phyloP scores from a whole-genome alignment of 192 early-diverging fungal species.

The Backusella morwellensis region DNA sequence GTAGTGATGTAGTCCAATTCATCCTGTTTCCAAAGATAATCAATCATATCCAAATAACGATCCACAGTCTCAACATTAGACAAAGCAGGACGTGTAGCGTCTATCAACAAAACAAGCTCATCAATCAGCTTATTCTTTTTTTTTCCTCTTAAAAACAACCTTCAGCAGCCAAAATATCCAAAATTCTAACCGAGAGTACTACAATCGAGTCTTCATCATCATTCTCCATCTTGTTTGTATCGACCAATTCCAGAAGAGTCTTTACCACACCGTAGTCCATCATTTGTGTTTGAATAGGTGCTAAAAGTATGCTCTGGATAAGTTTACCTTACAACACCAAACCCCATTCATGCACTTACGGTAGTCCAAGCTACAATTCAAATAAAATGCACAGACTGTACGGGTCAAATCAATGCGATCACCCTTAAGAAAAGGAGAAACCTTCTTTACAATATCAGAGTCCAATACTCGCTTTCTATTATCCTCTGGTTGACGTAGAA shows the following conservation, averaged over 20 bases:
- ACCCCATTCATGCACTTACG: slow-evolving; percentile 29
- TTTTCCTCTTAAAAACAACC: slow-evolving; percentile 1
- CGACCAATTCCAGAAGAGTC: slow-evolving; percentile 19
- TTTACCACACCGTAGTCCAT: slow-evolving; percentile 16
- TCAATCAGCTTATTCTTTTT: background rate
- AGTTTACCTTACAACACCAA: background rate
- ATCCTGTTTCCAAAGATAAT: slow-evolving; percentile 19
- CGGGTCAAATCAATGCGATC: slow-evolving; percentile 36
- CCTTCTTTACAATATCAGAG: slow-evolving; percentile 30
- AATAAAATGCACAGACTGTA: slow-evolving; percentile 45
- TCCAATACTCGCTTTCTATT: slow-evolving; percentile 44
- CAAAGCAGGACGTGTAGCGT: slow-evolving; percentile 1
- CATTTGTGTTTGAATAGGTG: slow-evolving; percentile 41
- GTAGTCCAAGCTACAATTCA: slow-evolving; percentile 50
- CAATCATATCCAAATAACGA: slow-evolving; percentile 18
- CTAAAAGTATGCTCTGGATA: slow-evolving; percentile 10
- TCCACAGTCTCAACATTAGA: slow-evolving; percentile 5
- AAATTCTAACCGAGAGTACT: slow-evolving; percentile 18
- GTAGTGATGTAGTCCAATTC: slow-evolving; percentile 21
- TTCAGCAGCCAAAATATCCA: slow-evolving; percentile 20
- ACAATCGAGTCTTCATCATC: slow-evolving; percentile 17
- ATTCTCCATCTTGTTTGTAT: slow-evolving; percentile 13
- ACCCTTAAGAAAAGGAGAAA: slow-evolving; percentile 26
- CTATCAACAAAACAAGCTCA: background rate
- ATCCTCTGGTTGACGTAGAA: slow-evolving; percentile 31